Base-by-base conservation (phyloP, 306 rosid genomes). In the Dryas octopetala region DNA sequence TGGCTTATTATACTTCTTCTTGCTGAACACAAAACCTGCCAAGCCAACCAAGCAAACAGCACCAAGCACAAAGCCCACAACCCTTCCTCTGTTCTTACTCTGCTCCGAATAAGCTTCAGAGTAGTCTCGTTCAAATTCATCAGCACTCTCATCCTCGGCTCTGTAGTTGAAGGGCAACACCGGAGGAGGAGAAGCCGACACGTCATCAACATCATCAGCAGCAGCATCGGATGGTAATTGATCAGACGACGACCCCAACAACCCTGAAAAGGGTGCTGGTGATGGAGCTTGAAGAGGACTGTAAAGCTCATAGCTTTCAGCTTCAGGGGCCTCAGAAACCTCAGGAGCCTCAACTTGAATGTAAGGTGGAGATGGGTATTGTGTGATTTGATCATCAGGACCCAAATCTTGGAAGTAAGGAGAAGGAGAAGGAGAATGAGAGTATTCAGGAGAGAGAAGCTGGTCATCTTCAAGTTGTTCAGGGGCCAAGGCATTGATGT, bases 1-100 rank as follows among this genome's bases (percentile, higher is more conserved):
- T 51, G 62, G 12, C 26, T 51, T 51, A 40, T 5, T 47, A 2
- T 51, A 14, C 74, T 70, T 69, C 70, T 75, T 66, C 61, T 47
- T 79, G 32, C 60, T 69, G 77, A 10, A 79, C 68, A 52, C 63
- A 16, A 77, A 66, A 14, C 74, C 85, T 60, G 81, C 87, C 76
- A 86, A 78, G 48, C 82, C 85, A 32, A 74, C 68, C 16, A 85
- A 53, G 67, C 86, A 83, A 40, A 79, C 53, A 0, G 66, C 78
- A 15, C 76, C 79, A 4, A 77, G 50, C 8, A 62, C 70, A 47
- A 74, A 43, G 4, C 74, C 74, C 2, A 57, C 14, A 48, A 40
- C 38, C 5, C 61, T 23, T 65, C 60, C 48, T 5, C 51, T 26
- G 23, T 64, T 64, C 6, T 38, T 45, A 52, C 46, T 52, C 9